Base-by-base conservation (phyloP, 1,139 yeast genomes). In the Sugiyamaella pinicola region DNA sequence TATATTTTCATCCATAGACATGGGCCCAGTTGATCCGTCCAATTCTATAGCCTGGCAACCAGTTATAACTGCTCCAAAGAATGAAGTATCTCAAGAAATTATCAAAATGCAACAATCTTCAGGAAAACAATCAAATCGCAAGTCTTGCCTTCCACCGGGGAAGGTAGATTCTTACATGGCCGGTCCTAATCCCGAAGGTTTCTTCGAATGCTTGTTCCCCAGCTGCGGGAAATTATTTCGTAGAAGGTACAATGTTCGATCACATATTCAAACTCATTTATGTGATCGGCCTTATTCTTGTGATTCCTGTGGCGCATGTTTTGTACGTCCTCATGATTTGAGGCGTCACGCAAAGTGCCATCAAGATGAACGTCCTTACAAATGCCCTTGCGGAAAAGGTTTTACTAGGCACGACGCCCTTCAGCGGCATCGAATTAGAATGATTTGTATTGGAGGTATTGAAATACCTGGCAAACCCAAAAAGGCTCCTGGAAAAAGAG, bases 211-310 rank as follows among this genome's bases (percentile, higher is more conserved):
- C 69, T 77, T 81, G 55, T 93, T 78, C 69, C 82, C 87, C 22
- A 79, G 80, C 52, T 95, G 99, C 71, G 87, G 88, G 15, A 90
- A 95, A 69, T 75, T 80, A 54, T 93, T 95, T 71, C 84, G 91
- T 8, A 78, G 99, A 65, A 77, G 96, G 48, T 95, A 95, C 71
- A 95, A 95, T 67, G 90, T 89, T n/a, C 78, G 98, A 57, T 89
- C 97, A 0, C 99, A 95, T 68, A 91, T 95, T 54, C 99, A 95
- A 68, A 95, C 99, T 0, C 99, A 95, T 75, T 74, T 95, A 51
- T 85, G 95, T 68, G 99, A 95, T 69, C 76, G 98, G 53, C 99
- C 99, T 4, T 84, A 86, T 64, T 57, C 69, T 2, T 87, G 93
- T 68, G 81, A 82, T 3, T 61, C 63, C 10, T 81, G 85, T 63